Conservation (phyloP, 768 basidiomycete genomes). For the Russula lepida region DNA sequence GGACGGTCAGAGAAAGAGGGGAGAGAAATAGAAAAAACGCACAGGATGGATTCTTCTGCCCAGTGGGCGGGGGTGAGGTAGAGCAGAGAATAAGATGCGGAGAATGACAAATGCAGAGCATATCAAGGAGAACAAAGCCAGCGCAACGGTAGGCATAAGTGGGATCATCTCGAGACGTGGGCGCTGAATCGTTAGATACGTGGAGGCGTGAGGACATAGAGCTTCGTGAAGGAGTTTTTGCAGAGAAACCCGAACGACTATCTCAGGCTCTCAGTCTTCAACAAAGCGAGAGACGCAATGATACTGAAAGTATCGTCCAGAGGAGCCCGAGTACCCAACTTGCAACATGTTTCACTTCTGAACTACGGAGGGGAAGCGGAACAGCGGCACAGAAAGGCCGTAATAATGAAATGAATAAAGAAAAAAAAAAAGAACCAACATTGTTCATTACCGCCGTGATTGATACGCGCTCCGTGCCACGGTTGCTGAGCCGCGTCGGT, state of each 20-base stretch:
- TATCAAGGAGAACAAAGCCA: constrained; percentile 64
- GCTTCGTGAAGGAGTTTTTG: constrained; percentile 26
- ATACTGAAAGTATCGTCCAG: background rate
- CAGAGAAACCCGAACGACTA: background rate
- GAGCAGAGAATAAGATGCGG: constrained; percentile 64
- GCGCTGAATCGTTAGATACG: constrained; percentile 25
- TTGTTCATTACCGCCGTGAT: no score
- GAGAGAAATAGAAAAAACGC: constrained; percentile 24
- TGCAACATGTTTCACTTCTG: background rate
- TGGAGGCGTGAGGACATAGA: constrained; percentile 27
- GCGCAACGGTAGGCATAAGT: constrained; percentile 54
- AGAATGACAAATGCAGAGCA: constrained; percentile 69
- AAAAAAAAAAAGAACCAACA: no score
- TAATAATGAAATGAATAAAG: background rate
- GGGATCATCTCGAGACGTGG: constrained; percentile 46
- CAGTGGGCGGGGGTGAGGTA: constrained; percentile 63
- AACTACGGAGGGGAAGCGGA: constrained; percentile 2
- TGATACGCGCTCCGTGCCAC: background rate
- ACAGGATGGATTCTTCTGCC: constrained; percentile 70
- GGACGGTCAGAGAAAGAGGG: background rate
- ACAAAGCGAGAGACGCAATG: background rate
- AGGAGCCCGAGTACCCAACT: background rate
- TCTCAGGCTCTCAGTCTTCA: no score
- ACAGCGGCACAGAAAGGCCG: background rate
- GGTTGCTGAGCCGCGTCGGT: background rate